Base-by-base conservation (phyloP, 2,329 filamentous ascomycete genomes). In the Colletotrichum liriopes region DNA sequence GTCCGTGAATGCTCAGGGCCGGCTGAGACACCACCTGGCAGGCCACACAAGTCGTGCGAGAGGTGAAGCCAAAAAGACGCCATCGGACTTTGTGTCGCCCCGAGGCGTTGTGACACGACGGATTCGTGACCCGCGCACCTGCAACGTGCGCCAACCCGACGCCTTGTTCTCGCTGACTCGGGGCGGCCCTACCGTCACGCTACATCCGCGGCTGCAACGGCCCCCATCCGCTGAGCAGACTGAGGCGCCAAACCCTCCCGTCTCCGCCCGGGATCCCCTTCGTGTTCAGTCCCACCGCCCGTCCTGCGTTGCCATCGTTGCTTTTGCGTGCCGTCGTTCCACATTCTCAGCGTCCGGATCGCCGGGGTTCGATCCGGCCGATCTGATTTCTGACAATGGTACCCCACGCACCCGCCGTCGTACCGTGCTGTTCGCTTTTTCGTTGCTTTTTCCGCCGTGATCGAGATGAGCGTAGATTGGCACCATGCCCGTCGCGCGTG, bases 161-260 rank as follows among this genome's bases (percentile, higher is more conserved):
- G 45, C 52, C 20, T 23, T 14, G 52, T 39, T 20, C 35, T 18
- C 20, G 35, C 35, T 56, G 35, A 8, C 12, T 26, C 35, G 29
- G 51, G 7, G 51, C 51, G 29, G 51, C 12, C 45, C 12, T 52
- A 14, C 26, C 23, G 23, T 18, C 8, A 18, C 16, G 26, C 51
- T n/a, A 9, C 20, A 8, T 4, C 35, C 54, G n/a, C 54, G 54
- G 54, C 54, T 56, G 54, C 54, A 56, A 23, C 49, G 54, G n/a
- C 14, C 18, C 54, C 14, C n/a, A 39, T 56, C 54, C 54, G 35
- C 11, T 6, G 9, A 12, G n/a, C 35, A 39, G 20, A 12, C 9
- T 3, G 2, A 18, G 35, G n/a, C 35, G n/a, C 35, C n/a, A 20
- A 6, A 16, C 9, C 6, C 6, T 12, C 8, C 54, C 20, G 8